Evolutionary conservation across 2,329 filamentous ascomycete genomes (phyloP).

Genomic region (Aspergillus sp.): DNA sequence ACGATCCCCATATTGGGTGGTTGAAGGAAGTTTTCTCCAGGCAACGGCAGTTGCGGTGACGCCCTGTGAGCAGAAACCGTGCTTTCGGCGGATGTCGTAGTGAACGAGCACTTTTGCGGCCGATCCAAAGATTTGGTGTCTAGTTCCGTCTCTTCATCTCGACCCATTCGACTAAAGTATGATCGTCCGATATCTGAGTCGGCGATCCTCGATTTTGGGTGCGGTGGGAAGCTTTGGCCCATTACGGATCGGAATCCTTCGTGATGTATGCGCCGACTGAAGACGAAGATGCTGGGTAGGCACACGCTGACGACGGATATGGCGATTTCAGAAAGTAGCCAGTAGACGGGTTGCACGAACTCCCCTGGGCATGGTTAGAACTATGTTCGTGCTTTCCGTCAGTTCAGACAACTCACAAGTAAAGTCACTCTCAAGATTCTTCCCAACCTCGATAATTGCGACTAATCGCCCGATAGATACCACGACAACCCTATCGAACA

Average conservation of each 20-base stretch:
- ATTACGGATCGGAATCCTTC: neutral
- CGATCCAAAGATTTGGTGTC: neutral
- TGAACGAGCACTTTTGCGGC: neutral
- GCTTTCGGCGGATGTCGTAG: neutral
- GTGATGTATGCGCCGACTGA: neutral
- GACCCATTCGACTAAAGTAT: neutral
- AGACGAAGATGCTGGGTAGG: neutral
- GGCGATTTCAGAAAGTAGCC: neutral
- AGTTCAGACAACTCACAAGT: neutral
- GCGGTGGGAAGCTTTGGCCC: neutral
- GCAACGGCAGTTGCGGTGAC: neutral
- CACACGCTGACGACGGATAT: neutral
- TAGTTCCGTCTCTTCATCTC: neutral
- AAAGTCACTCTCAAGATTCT: neutral
- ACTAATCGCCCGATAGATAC: neutral
- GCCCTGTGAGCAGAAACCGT: neutral
- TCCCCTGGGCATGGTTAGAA: neutral
- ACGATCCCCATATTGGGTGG: neutral
- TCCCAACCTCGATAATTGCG: neutral
- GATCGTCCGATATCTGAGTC: neutral
- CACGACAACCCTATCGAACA: neutral
- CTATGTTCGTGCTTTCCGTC: neutral
- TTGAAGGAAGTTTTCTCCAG: neutral
- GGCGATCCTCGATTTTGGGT: neutral
- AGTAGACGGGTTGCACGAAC: neutral